Base-by-base conservation (phyloP, 2,329 filamentous ascomycete genomes). In the Onygena corvina region DNA sequence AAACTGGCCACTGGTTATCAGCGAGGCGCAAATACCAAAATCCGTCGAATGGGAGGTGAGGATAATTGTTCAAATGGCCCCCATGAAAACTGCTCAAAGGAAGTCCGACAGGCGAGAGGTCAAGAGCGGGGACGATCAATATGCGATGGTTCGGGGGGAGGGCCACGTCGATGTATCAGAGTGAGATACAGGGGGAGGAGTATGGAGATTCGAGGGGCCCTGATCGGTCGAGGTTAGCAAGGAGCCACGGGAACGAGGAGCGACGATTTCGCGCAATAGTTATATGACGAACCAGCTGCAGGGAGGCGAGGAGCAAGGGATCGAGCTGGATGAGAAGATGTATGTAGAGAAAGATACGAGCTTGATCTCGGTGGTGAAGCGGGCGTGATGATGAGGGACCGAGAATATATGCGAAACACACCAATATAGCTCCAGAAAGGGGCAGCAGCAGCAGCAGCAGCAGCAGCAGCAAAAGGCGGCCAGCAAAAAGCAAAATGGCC, bases 81-180 rank as follows among this genome's bases (percentile, higher is more conserved):
- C 38, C 38, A 42, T 42, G 25, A 20, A 42, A 25, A 21, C n/a
- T n/a, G 12, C 27, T 25, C 21, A 27, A 38, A 38, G 16, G 38
- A 14, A 40, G 23, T 12, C 27, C 21, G 12, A 16, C 12, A 20
- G 34, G 38, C 16, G 21, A n/a, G 21, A 42, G 38, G 38, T 11
- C 38, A 23, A 27, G 20, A 42, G 38, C 38, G 38, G 38, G 38
- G 38, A 21, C 38, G 38, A 42, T 42, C 38, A 42, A 27, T 42
- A 42, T 42, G 38, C 38, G 38, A 42, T 42, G 38, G 38, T 20
- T 25, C 38, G 38, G 38, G 38, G 21, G 21, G 27, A 42, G 38
- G 38, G 38, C 38, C 38, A 42, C 38, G 38, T 42, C 38, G 38
- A 42, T 42, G 38, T 42, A 42, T 42, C 38, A 42, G 38, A 25